These are phyloP conservation scores for Apiospora aurea DNA, from an alignment of 2,329 filamentous ascomycete genomes.

Conservation along the genomic window DNA sequence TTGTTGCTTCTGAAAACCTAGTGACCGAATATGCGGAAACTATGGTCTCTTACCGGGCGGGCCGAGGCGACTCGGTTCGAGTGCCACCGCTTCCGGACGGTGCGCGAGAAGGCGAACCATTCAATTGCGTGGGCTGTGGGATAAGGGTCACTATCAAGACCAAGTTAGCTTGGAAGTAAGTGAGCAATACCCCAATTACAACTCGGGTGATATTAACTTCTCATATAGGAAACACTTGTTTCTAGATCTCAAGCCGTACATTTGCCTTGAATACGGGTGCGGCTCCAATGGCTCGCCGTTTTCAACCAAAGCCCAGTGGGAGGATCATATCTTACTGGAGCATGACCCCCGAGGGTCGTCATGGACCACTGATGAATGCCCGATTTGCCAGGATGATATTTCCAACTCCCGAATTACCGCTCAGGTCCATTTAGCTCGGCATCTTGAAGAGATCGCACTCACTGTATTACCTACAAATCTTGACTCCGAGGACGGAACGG, in stretches of 20 bases:
- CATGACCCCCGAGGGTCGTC: neutral
- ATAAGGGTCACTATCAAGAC: constrained; percentile 22
- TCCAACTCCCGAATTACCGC: neutral
- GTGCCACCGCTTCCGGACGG: constrained; percentile 28
- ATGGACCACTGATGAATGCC: neutral
- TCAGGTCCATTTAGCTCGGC: constrained; percentile 22
- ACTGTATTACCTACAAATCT: constrained; percentile 25
- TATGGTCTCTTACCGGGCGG: constrained; percentile 28
- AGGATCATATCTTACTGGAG: constrained; percentile 20
- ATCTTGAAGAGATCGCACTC: constrained; percentile 27
- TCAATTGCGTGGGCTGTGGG: constrained; percentile 27
- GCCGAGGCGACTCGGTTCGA: constrained; percentile 26
- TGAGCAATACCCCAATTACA: neutral
- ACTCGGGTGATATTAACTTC: neutral
- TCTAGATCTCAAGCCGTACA: constrained; percentile 26
- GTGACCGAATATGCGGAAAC: constrained; percentile 27
- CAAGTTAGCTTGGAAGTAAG: constrained; percentile 29
- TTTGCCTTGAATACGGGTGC: constrained; percentile 24
- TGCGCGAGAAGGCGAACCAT: constrained; percentile 24
- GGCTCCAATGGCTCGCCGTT: constrained; percentile 12
- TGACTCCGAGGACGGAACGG: constrained; percentile 27
- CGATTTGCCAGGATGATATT: constrained; percentile 17
- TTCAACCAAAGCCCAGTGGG: constrained; percentile 23
- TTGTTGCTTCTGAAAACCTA: neutral
- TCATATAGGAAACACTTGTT: constrained; percentile 26